Evolutionary conservation across 805 yeast species (phyloP).

Genomic region (Schizosaccharomyces octosporus): DNA sequence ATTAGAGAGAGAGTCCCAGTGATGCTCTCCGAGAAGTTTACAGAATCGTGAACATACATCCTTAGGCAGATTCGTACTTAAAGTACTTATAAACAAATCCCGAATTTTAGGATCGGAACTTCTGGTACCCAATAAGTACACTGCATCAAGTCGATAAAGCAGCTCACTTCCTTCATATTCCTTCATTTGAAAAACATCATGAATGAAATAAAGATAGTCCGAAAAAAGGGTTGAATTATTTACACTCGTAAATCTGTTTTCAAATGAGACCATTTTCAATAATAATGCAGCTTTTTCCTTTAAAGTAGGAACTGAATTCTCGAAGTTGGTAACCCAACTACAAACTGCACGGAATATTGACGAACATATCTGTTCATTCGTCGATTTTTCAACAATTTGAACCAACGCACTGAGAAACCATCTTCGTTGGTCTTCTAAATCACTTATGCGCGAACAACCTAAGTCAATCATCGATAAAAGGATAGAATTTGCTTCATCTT

Average conservation of each 20-base stretch:
- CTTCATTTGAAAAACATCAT: constrained; percentile 66
- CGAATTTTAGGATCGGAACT: constrained; percentile 53
- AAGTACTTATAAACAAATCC: constrained; percentile 49
- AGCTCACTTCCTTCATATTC: constrained; percentile 60
- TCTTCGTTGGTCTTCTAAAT: constrained; percentile 78
- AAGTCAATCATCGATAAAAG: background rate
- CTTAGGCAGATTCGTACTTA: constrained; percentile 53
- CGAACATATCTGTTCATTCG: constrained; percentile 47
- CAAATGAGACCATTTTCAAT: constrained; percentile 82
- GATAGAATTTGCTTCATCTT: background rate
- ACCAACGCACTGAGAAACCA: constrained; percentile 68
- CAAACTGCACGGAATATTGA: constrained; percentile 58
- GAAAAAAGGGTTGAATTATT: constrained; percentile 14
- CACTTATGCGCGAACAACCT: background rate
- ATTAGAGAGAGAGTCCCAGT: constrained; percentile 88
- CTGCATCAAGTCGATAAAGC: constrained; percentile 86
- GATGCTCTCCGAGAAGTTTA: constrained; percentile 81
- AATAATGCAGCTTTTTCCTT: constrained; percentile 90
- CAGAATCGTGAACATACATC: constrained; percentile 57
- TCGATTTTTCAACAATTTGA: constrained; percentile 69
- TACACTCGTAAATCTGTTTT: constrained; percentile 27
- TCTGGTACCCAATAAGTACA: constrained; percentile 82
- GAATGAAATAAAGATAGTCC: constrained; percentile 61
- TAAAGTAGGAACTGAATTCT: constrained; percentile 72
- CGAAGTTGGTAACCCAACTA: constrained; percentile 67